A percentile compares a stretch with the other conserved stretches of the same genome.
Evolutionary conservation across 495 filamentous ascomycete species (phyloP).

Genomic region (Tuber borchii): DNA sequence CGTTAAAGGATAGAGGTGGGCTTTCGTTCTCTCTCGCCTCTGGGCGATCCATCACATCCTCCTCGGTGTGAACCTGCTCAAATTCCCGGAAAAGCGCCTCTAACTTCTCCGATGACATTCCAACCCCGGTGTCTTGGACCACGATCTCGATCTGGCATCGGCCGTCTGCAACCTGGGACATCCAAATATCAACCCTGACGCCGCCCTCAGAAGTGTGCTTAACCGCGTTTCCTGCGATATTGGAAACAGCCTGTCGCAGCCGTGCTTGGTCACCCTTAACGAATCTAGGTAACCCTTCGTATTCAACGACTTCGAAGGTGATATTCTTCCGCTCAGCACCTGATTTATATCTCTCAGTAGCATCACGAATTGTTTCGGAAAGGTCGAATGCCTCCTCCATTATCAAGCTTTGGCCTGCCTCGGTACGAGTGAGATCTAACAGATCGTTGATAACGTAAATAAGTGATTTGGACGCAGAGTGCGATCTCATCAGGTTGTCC

Average conservation of each 20-base stretch:
- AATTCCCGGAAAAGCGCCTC: conserved; percentile 78
- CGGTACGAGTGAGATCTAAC: conserved; percentile 82
- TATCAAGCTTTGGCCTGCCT: conserved; percentile 71
- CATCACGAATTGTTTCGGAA: conserved; percentile 63
- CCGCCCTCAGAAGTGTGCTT: conserved; percentile 67
- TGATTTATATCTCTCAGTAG: conserved; percentile 62
- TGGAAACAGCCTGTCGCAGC: conserved; percentile 72
- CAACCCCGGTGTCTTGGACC: conserved; percentile 71
- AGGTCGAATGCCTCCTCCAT: conserved; percentile 79
- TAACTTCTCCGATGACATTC: conserved; percentile 65
- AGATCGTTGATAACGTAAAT: conserved; percentile 97
- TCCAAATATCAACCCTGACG: conserved; percentile 65
- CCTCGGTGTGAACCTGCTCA: conserved; percentile 70
- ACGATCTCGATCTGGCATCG: conserved; percentile 61
- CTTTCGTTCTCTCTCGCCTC: conserved; percentile 38
- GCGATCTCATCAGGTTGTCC: conserved; percentile 78
- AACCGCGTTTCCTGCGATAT: conserved; percentile 79
- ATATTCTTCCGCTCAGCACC: conserved; percentile 74
- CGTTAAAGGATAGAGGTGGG: conserved; percentile 17
- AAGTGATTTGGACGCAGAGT: conserved; percentile 91
- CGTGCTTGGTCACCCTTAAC: conserved; percentile 75
- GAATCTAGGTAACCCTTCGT: conserved; percentile 61
- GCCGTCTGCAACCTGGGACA: conserved; percentile 16
- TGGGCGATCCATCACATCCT: conserved; percentile 28
- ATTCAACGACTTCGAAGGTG: conserved; percentile 58